Evolutionary conservation across 73 alveolate species (phyloP).

Genomic region (Paramecium pentaurelia): DNA sequence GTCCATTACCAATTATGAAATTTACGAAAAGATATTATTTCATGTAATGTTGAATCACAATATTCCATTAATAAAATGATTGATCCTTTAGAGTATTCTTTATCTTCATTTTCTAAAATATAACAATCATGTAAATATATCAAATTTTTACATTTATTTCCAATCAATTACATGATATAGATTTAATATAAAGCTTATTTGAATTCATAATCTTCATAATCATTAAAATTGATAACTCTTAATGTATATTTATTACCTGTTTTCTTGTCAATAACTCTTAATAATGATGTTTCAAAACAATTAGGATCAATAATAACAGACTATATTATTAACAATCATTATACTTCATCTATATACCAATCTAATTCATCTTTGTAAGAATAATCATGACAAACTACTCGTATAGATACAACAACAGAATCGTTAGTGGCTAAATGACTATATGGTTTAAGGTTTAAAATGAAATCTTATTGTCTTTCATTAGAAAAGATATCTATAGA

Average conservation of each 20-base stretch:
- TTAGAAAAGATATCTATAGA: neutral
- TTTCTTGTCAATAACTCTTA: constrained; percentile 47
- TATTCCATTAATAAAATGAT: constrained; percentile 54
- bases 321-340: neutral
- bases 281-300: constrained; percentile 40
- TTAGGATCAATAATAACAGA: constrained; percentile 38
- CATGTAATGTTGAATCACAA: constrained; percentile 58
- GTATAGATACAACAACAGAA: neutral
- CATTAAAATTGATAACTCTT: constrained; percentile 43
- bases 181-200: constrained; percentile 56
- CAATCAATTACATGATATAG: neutral
- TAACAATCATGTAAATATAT: constrained; percentile 43
- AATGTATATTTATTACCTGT: constrained; percentile 50
- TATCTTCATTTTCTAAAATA: constrained; percentile 54
- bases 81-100: constrained; percentile 30
- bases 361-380: constrained; percentile 28
- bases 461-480: neutral
- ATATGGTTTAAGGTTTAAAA: constrained; percentile 31
- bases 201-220: constrained; percentile 59
- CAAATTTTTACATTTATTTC: neutral
- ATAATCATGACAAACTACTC: neutral
- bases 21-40: constrained; percentile 53
- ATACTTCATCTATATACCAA: constrained; percentile 42
- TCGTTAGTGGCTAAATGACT: constrained; percentile 46
- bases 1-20: constrained; percentile 60